A percentile compares a stretch with the other conserved stretches of the same genome.
These are phyloP conservation scores for Strobilomyces echinocephalus DNA, from an alignment of 768 basidiomycete species.

Conservation along the genomic window DNA sequence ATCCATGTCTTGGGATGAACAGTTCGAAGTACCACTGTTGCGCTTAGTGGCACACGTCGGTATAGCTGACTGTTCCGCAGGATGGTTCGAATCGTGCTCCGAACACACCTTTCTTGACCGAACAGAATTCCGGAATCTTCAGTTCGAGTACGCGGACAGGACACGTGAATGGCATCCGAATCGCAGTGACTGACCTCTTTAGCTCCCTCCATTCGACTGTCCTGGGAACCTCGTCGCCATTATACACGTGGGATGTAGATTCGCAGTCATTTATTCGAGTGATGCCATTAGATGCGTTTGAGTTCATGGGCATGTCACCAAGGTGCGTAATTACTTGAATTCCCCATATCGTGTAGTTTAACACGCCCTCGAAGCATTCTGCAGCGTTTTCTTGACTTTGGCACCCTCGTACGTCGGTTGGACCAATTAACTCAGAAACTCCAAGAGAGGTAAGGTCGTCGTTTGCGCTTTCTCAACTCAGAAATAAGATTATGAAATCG, in stretches of 20 bases:
- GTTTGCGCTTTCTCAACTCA: neutral
- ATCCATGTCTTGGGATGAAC: constrained; percentile 49
- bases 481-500: constrained; percentile 5
- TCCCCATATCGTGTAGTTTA: neutral
- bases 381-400: constrained; percentile 61
- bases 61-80: no score
- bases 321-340: constrained; percentile 41
- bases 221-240: constrained; percentile 62
- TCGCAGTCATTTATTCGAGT: constrained; percentile 55
- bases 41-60: no score
- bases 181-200: constrained; percentile 46
- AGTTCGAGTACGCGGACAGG: constrained; percentile 34
- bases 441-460: constrained; percentile 42
- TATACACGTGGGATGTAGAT: constrained; percentile 58
- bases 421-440: constrained; percentile 48
- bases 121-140: constrained; percentile 43
- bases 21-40: no score
- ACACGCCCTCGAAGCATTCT: constrained; percentile 41
- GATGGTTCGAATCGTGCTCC: constrained; percentile 38
- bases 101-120: constrained; percentile 59
- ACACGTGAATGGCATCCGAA: constrained; percentile 36
- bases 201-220: constrained; percentile 51
- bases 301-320: constrained; percentile 45
- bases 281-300: constrained; percentile 29
- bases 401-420: constrained; percentile 61